Percentiles rank a stretch among this genome's conserved stretches.
These are phyloP conservation scores for Mercurialis annua DNA, from an alignment of 345 rosid genomes.

Conservation along the genomic window DNA sequence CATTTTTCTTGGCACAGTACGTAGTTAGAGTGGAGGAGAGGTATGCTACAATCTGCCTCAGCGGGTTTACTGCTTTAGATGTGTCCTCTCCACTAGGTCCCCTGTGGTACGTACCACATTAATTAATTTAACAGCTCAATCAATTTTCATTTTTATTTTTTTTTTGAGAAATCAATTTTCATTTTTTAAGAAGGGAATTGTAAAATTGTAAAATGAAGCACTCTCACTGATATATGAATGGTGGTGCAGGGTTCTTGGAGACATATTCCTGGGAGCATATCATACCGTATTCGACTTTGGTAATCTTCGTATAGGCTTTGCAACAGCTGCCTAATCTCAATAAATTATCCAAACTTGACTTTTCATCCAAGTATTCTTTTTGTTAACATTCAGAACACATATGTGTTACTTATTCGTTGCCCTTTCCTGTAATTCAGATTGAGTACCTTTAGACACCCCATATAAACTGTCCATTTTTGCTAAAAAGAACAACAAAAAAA, in stretches of 20 bases:
- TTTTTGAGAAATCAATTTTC: too few species aligned
- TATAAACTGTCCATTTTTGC: too few species aligned
- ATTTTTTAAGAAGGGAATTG: background rate
- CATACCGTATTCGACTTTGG: constrained; percentile 58
- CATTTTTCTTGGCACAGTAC: constrained; percentile 31
- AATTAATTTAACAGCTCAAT: background rate
- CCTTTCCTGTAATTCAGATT: too few species aligned
- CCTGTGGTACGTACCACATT: constrained; percentile 37
- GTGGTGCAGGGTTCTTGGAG: constrained; percentile 51
- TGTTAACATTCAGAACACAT: too few species aligned
- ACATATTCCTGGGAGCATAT: constrained; percentile 50
- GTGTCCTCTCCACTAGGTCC: constrained; percentile 54
- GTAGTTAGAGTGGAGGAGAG: constrained; percentile 34
- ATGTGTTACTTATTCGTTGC: too few species aligned
- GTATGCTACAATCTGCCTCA: constrained; percentile 38
- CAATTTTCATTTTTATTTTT: background rate
- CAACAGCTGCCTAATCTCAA: constrained; percentile 32
- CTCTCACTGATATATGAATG: background rate
- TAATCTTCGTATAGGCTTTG: constrained; percentile 50
- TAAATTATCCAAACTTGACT: too few species aligned
- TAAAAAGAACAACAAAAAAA: too few species aligned
- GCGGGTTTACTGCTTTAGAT: constrained; percentile 46
- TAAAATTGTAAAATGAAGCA: background rate
- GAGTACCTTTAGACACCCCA: too few species aligned
- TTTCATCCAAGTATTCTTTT: too few species aligned